Evolutionary conservation across 768 basidiomycete species (phyloP), one percentile per base, ranked within the genome.

Genomic region (Saitozyma sp.): DNA sequence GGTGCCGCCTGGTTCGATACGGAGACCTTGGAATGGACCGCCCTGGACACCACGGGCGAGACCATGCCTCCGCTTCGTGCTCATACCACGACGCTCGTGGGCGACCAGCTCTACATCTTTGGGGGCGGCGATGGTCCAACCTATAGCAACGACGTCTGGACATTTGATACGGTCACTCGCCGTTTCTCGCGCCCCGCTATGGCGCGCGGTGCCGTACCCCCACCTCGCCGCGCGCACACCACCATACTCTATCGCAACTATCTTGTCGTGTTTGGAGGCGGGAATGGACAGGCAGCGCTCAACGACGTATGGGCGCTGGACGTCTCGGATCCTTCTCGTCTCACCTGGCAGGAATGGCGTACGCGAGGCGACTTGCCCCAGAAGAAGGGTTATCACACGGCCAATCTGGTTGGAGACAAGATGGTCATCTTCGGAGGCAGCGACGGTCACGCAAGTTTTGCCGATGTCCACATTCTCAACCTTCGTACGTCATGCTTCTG

Each of bases 381-480:
- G 59, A 69, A 69, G 58, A 78, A 77, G 59, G 94, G 93, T 0
- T 97, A 97, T 72, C 93, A 96, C 79, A 89, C 91, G 0, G 89
- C 92, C 42, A 94, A 92, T 73, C 81, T 96, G 38, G 85, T 95
- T 6, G 88, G 88, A 38, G 87, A 88, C 66, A 84, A 88, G 61
- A 92, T 95, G 88, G 83, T 97, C 50, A 82, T 97, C 39, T 83
- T 92, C 38, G 95, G 95, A 1, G 94, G 95, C 1, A 92, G 91
- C 66, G 92, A 96, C 76, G 92, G 92, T 4, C 85, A 85, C 59
- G 88, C 91, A 65, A 90, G 89, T 59, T 96, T 93, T 73, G 87
- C 86, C 13, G 91, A 96, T 73, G 85, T 97, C 0, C 93, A 90
- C 87, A 86, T 87, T 66, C 79, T 97, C 61, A 86, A 94, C 74